phyloP scores from a whole-genome alignment of 83 land plant species.

The Diphasiastrum complanatum region DNA sequence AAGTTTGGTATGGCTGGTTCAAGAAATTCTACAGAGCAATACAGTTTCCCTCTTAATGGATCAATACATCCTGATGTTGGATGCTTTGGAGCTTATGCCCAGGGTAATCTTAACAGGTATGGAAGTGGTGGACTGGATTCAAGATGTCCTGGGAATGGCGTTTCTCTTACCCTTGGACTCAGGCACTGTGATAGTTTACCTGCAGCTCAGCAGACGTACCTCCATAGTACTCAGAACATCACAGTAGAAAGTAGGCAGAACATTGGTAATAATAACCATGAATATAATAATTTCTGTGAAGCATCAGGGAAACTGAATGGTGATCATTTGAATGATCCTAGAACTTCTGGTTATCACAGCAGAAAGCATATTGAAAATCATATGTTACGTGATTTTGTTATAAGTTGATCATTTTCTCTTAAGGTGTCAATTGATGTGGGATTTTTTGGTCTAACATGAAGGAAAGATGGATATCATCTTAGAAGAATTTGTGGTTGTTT shows the following conservation, averaged over 20 bases:
- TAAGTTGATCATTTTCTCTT: too few relatives aligned
- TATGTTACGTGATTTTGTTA: slow-evolving; percentile 12
- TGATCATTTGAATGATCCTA: neutral
- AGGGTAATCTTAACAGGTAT: slow-evolving; percentile 38
- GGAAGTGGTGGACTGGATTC: slow-evolving; percentile 34
- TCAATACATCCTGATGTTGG: neutral
- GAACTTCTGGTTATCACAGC: neutral
- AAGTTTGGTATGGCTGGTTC: neutral
- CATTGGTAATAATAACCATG: neutral
- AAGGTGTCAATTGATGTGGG: too few relatives aligned
- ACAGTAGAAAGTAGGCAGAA: neutral
- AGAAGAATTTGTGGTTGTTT: too few relatives aligned
- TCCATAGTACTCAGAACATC: slow-evolving; percentile 8
- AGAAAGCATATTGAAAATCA: slow-evolving; percentile 14
- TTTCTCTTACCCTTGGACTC: slow-evolving; percentile 72
- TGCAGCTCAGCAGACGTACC: slow-evolving; percentile 33
- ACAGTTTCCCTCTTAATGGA: neutral
- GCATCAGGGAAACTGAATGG: neutral
- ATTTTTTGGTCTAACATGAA: too few relatives aligned
- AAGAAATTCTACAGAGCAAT: too few relatives aligned
- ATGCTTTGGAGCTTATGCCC: neutral
- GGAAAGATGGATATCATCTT: too few relatives aligned
- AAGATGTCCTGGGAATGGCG: slow-evolving; percentile 39
- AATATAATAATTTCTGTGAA: neutral
- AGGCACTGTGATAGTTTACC: slow-evolving; percentile 48